Percentiles rank a stretch among this genome's conserved stretches.
Conservation (phyloP, 2,329 filamentous ascomycete species). For the Monosporascus sp. region DNA sequence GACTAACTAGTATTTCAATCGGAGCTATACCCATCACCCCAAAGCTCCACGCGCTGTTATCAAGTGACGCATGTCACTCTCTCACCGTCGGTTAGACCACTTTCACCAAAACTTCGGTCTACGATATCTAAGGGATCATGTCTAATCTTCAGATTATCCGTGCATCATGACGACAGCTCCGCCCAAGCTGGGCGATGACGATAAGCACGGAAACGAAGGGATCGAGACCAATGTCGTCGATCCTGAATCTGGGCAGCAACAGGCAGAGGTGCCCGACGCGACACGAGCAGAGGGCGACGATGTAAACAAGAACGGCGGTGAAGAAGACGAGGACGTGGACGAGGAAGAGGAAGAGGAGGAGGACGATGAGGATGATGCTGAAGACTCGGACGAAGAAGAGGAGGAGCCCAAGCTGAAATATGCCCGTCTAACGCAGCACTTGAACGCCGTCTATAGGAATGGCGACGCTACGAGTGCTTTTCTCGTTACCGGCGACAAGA, state of each 20-base stretch:
- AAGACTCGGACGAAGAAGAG: constrained; percentile 78
- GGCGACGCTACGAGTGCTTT: constrained; percentile 93
- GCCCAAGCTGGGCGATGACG: constrained; percentile 28
- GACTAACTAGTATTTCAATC: no score
- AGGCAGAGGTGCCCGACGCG: constrained; percentile 8
- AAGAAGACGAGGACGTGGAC: constrained; percentile 51
- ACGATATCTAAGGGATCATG: constrained; percentile 1
- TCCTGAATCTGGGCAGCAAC: constrained; percentile 3
- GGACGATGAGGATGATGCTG: constrained; percentile 57
- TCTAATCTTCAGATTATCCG: background rate
- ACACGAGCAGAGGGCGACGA: constrained; percentile 10
- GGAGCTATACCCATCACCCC: no score
- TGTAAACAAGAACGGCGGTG: constrained; percentile 26
- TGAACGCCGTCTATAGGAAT: constrained; percentile 82
- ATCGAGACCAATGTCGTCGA: constrained; percentile 2
- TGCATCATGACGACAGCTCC: constrained; percentile 38
- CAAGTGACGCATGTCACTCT: background rate
- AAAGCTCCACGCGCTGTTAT: background rate
- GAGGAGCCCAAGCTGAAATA: constrained; percentile 96
- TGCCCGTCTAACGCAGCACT: constrained; percentile 73
- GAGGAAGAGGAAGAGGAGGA: constrained; percentile 66
- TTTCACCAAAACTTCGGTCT: background rate
- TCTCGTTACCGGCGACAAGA: constrained; percentile 89
- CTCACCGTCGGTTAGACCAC: no score
- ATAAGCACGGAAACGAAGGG: background rate